A percentile compares a stretch with the other conserved stretches of the same genome.
Evolutionary conservation across 306 rosid species (phyloP).

Genomic region (Prunus fruticosa): DNA sequence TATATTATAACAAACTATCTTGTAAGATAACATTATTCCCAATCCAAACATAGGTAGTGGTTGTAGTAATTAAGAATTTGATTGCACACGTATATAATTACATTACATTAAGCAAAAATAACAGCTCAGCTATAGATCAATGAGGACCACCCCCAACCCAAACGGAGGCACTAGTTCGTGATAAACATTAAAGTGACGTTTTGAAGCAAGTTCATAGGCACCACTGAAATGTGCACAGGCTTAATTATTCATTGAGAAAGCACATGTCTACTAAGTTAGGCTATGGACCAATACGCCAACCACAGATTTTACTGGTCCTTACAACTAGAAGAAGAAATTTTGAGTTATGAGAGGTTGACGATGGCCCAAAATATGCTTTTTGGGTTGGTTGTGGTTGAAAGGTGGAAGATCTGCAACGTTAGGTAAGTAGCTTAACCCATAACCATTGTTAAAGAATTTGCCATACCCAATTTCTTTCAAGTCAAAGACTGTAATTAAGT

Average conservation of each 20-base stretch:
- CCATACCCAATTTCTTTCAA: neutral
- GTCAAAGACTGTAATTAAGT: neutral
- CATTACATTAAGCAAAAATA: neutral
- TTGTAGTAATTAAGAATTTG: neutral
- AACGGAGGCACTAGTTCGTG: neutral
- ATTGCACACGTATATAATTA: neutral
- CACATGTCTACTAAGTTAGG: slow-evolving; percentile 1
- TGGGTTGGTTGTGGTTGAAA: neutral
- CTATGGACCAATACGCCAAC: neutral
- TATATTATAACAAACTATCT: neutral
- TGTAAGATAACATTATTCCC: neutral
- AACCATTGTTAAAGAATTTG: neutral
- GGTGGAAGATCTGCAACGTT: neutral
- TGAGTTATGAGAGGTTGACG: neutral
- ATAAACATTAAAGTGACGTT: neutral
- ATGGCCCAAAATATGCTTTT: neutral
- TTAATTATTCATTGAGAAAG: neutral
- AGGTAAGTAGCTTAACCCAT: neutral
- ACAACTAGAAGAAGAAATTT: neutral
- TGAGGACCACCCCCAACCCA: neutral
- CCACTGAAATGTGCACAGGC: neutral
- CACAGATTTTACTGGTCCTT: neutral
- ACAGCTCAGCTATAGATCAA: neutral
- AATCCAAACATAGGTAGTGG: neutral
- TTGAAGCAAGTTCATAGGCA: neutral